Evolutionary conservation across 306 rosid genomes (phyloP), one percentile per base, ranked within the genome.

Genomic region (Trichosanthes truncata): DNA sequence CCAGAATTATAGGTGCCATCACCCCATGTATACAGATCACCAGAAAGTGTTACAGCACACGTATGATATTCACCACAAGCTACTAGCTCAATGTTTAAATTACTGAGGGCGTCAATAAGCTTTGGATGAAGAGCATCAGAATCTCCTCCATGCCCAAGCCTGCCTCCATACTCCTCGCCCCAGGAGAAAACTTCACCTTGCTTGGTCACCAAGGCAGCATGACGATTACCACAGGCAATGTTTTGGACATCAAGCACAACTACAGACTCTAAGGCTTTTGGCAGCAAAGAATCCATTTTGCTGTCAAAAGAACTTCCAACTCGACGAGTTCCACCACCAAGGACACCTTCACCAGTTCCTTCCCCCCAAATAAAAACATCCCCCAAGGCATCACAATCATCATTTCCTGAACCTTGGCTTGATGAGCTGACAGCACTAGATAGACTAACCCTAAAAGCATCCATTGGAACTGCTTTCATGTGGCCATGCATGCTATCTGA

Each of bases 11-110:
- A 91, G 7, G 96, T 88, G 49, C 97, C 99, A 86, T 95, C 97
- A 74, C 99, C 99, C 99, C 99, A 95, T 40, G 99, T 92, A 81
- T 91, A 93, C 79, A 95, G 89, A 87, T 95, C 99, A 59, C 99
- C 99, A 76, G 99, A 91, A 85, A 93, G 91, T 59, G 99, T 95
- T 51, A 95, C 97, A 55, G 97, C 99, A 80, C 99, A 93, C 1
- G 97, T 91, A 81, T 95, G 99, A 84, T 95, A 91, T 87, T 95
- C 99, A 76, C 99, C 99, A 88, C 99, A 95, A 86, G 99, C 97
- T 76, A 95, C 97, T 78, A 95, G 93, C 82, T 95, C 99, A 82
- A 95, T 90, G 84, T 93, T 93, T 55, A 90, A 87, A 82, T 83
- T 93, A 81, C 99, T 85, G 35, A 95, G 84, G 86, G 97, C 82